Percentiles rank a stretch among this genome's conserved stretches.
Evolutionary conservation across 805 yeast genomes (phyloP).

Genomic region (Candida orba): DNA sequence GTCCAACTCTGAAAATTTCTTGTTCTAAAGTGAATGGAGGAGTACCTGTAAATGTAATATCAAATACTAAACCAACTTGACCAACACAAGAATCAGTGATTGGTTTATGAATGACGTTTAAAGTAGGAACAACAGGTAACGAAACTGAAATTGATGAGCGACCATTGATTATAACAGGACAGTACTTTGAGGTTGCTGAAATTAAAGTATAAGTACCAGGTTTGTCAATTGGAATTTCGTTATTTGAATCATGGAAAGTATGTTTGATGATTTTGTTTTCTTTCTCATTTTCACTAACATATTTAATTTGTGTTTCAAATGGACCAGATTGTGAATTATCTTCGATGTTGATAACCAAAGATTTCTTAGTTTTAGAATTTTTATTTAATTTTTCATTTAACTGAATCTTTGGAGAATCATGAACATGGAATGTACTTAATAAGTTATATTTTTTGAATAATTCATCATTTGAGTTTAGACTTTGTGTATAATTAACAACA

Average conservation of each 20-base stretch:
- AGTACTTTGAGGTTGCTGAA: slow-evolving; percentile 49
- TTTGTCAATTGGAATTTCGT: slow-evolving; percentile 33
- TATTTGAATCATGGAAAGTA: slow-evolving; percentile 23
- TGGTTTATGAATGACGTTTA: slow-evolving; percentile 37
- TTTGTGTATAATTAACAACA: slow-evolving; percentile 33
- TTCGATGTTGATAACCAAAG: slow-evolving; percentile 28
- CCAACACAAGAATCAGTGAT: slow-evolving; percentile 88
- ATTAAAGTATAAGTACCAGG: slow-evolving; percentile 65
- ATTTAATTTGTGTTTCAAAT: slow-evolving; percentile 28
- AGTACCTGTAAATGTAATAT: slow-evolving; percentile 60
- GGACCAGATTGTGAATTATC: slow-evolving; percentile 25
- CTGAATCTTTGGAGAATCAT: slow-evolving; percentile 47
- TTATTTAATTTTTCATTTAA: slow-evolving; percentile 34
- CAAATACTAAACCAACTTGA: slow-evolving; percentile 76
- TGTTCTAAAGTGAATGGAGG: slow-evolving; percentile 74
- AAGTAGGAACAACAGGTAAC: slow-evolving; percentile 45
- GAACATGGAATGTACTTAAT: slow-evolving; percentile 41
- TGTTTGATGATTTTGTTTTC: slow-evolving; percentile 15
- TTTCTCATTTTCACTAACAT: slow-evolving; percentile 23
- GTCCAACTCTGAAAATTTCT: slow-evolving; percentile 47
- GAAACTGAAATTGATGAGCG: slow-evolving; percentile 48
- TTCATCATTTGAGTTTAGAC: slow-evolving; percentile 22
- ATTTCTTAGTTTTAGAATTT: slow-evolving; percentile 31
- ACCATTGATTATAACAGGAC: slow-evolving; percentile 62
- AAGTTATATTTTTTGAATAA: slow-evolving; percentile 29